These are phyloP conservation scores for Colletotrichum kahawae DNA, from an alignment of 2,329 filamentous ascomycete species.

Conservation along the genomic window DNA sequence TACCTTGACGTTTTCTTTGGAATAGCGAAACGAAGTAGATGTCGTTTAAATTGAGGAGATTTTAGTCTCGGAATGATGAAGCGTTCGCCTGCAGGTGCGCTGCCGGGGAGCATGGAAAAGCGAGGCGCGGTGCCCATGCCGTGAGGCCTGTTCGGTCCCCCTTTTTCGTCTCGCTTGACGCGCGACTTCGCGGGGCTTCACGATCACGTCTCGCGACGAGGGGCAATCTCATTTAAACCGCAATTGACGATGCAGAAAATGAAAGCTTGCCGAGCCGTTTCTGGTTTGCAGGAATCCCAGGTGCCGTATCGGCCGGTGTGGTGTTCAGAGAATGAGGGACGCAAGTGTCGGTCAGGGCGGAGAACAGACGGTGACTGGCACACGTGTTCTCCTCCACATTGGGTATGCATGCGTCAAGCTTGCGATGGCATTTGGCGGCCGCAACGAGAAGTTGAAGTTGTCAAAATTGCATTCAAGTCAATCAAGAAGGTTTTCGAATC, in stretches of 20 bases:
- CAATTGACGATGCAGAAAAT: not conserved
- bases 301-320: not conserved
- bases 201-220: not conserved
- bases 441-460: not conserved
- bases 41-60: accelerated
- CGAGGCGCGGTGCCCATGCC: not conserved
- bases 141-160: not conserved
- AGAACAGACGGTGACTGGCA: not conserved
- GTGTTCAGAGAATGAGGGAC: not conserved
- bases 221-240: not conserved
- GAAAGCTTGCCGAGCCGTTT: not conserved
- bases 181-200: not conserved
- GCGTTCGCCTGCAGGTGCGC: not conserved
- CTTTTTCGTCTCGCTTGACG: not conserved
- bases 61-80: not conserved
- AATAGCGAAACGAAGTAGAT: not conserved
- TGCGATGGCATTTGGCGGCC: not conserved
- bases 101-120: not conserved
- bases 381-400: slow-evolving; percentile 22
- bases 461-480: not conserved
- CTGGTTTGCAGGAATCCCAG: not conserved
- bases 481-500: not conserved
- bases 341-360: not conserved
- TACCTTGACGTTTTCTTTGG: not conserved
- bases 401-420: slow-evolving; percentile 15